Base-by-base conservation (phyloP, 495 filamentous ascomycete species). In the Penicillium roqueforti region DNA sequence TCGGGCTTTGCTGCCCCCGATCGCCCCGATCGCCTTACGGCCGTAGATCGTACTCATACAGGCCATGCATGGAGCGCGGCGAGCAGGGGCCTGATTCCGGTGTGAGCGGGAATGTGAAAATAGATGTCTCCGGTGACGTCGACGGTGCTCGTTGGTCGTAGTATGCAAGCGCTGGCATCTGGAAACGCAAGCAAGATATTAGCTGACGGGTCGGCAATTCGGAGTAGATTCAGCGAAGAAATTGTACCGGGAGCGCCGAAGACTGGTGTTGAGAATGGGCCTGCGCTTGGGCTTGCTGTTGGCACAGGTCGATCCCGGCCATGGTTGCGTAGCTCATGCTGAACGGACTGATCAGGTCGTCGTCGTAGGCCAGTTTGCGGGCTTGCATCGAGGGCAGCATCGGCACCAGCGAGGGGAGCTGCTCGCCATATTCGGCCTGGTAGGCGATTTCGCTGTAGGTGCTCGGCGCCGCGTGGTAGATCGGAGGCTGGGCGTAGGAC, bases 141-240 rank as follows among this genome's bases (percentile, higher is more conserved):
- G 71, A 73, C 29, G 66, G 65, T 23, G 67, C 66, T 34, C 89
- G 92, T 62, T 85, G 84, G 57, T 92, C 89, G 57, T 91, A 87
- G 61, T 91, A 87, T 62, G 87, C 88, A 63, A 95, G 82, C 63
- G 90, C 83, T 73, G 91, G 91, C 73, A 91, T 92, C 89, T 95
- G 79, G 46, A 55, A 49, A 36, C n/a, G 10, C 7, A 8, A 36
- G 46, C 38, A 51, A 59, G 64, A 59, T 59, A 61, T 68, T 67
- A 66, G 60, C 60, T 47, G 56, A 45, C 40, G 51, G 49, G 32
- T 55, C 46, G 45, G 34, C 18, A 40, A 40, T 29, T 1, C 6
- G 19, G 14, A n/a, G 4, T 11, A 25, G 38, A 76, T 71, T 89
- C 87, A 54, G 77, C 67, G 68, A 64, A 63, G 65, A 62, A 56